A percentile compares a stretch with the other conserved stretches of the same genome.
These are phyloP conservation scores for Dictyostelium purpureum DNA, from an alignment of 78 protist species.

Conservation along the genomic window DNA sequence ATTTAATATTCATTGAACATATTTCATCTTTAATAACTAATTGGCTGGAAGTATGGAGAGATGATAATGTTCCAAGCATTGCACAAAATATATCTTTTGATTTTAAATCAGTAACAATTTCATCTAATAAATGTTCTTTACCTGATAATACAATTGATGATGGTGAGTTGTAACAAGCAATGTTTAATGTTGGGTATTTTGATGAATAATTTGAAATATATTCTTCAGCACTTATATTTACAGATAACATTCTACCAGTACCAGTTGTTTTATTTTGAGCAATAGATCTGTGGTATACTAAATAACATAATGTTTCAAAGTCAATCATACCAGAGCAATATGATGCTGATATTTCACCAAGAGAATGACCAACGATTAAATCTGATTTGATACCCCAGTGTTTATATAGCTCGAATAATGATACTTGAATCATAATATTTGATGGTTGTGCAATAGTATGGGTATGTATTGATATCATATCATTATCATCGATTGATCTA, in stretches of 20 bases:
- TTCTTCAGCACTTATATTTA: neutral
- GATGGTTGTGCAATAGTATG: neutral
- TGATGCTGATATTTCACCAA: constrained; percentile 39
- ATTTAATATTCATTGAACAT: too few relatives aligned
- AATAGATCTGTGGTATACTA: constrained; percentile 3
- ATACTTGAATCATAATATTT: neutral
- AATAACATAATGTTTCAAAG: neutral
- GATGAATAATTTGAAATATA: neutral
- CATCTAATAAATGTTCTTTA: neutral
- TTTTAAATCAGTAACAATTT: neutral
- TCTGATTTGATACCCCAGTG: neutral
- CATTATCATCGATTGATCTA: neutral
- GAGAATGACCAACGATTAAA: neutral
- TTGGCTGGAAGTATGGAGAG: constrained; percentile 47
- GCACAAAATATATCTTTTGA: neutral
- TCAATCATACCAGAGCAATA: neutral
- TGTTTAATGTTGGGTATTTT: neutral
- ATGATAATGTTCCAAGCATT: constrained; percentile 10
- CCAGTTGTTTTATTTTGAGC: neutral
- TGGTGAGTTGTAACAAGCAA: neutral
- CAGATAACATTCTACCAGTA: constrained; percentile 43
- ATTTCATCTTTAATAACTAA: neutral
- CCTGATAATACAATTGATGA: neutral
- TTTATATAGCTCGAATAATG: neutral
- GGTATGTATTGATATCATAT: neutral